These are phyloP conservation scores for Anthostomella pinea DNA, from an alignment of 2,329 filamentous ascomycete genomes.

Conservation along the genomic window DNA sequence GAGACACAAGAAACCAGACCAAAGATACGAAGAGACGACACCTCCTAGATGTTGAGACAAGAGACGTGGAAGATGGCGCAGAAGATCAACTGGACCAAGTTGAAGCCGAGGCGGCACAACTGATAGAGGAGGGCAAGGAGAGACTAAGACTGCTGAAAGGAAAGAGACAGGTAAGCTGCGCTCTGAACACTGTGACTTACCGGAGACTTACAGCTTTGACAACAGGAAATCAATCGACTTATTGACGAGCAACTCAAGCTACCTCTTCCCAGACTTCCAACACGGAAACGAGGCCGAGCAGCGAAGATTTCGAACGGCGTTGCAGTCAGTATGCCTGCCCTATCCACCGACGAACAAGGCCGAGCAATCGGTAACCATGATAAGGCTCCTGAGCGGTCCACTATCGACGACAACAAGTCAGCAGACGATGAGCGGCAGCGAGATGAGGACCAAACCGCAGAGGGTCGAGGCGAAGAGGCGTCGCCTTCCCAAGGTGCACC, in stretches of 20 bases:
- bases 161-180: slow-evolving; percentile 5
- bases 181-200: neutral
- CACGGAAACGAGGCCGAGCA: slow-evolving; percentile 2
- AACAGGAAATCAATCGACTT: slow-evolving; percentile 6
- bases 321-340: neutral
- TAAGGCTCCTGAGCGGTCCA: neutral
- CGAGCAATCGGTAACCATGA: neutral
- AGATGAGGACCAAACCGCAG: no score
- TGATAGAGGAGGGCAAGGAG: slow-evolving; percentile 3
- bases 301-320: neutral
- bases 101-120: slow-evolving; percentile 1
- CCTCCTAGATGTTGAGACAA: neutral
- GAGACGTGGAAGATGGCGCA: slow-evolving; percentile 1
- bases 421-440: no score
- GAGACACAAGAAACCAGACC: neutral
- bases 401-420: no score
- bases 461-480: no score
- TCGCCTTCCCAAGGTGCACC: no score
- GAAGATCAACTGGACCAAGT: slow-evolving; percentile 3
- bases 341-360: neutral
- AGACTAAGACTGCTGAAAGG: slow-evolving; percentile 1
- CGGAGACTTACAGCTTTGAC: neutral
- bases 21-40: slow-evolving; percentile 1
- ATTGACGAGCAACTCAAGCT: slow-evolving; percentile 5
- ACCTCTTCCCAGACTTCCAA: slow-evolving; percentile 1